Percentiles rank a stretch among this genome's conserved stretches.
Conservation (phyloP, 2,329 filamentous ascomycete genomes). For the Dryadomyces quercus-mongolicae region DNA sequence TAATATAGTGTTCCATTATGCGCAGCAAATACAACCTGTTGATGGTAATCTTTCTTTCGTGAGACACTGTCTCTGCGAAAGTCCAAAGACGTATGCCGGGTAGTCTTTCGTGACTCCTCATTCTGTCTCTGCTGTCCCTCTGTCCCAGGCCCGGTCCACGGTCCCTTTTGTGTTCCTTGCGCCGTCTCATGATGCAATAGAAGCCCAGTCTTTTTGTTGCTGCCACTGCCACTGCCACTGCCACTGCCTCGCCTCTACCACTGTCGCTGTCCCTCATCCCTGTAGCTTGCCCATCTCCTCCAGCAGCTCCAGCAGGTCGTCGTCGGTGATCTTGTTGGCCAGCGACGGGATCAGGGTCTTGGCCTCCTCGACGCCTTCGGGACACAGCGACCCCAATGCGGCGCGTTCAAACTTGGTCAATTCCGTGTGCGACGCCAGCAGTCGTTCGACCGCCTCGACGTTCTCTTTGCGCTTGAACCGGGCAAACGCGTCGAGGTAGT, state of each 20-base stretch:
- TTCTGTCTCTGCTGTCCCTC: too few relatives aligned
- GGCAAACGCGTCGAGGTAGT: slow-evolving; percentile 89
- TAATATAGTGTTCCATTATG: neutral
- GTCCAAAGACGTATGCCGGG: too few relatives aligned
- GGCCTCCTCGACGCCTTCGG: slow-evolving; percentile 86
- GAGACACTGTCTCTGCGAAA: too few relatives aligned
- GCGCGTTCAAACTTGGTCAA: slow-evolving; percentile 88
- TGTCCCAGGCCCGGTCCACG: neutral
- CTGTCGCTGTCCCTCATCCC: slow-evolving; percentile 16
- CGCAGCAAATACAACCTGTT: neutral
- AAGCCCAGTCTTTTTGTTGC: neutral
- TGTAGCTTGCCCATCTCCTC: slow-evolving; percentile 81
- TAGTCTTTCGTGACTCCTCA: too few relatives aligned
- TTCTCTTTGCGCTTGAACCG: slow-evolving; percentile 94
- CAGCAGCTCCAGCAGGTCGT: slow-evolving; percentile 75
- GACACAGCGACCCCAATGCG: slow-evolving; percentile 84
- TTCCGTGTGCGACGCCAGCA: slow-evolving; percentile 67
- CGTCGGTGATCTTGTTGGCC: slow-evolving; percentile 79
- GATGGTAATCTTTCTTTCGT: neutral
- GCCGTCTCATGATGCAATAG: slow-evolving; percentile 4
- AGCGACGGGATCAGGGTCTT: slow-evolving; percentile 90
- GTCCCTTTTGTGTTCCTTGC: slow-evolving; percentile 2
- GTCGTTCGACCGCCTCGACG: slow-evolving; percentile 82
- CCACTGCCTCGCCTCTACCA: too few relatives aligned
- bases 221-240: too few relatives aligned